These are phyloP conservation scores for Amanita exitialis DNA, from an alignment of 768 basidiomycete genomes.

Conservation along the genomic window DNA sequence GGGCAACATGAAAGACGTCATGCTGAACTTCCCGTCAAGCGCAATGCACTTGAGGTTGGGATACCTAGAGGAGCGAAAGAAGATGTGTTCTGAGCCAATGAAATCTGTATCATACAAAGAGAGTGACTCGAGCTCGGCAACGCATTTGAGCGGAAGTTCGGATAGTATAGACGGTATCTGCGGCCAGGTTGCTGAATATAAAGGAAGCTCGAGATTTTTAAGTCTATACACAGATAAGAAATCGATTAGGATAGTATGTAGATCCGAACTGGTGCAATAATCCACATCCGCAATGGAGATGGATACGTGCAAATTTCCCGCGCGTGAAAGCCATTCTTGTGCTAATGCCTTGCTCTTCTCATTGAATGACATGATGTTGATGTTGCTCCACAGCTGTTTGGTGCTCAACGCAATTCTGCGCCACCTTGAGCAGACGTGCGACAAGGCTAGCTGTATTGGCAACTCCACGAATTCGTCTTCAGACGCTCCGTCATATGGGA, in stretches of 20 bases:
- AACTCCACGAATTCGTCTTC: background rate
- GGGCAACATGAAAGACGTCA: too few relatives aligned
- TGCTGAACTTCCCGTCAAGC: too few relatives aligned
- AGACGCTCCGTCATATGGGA: background rate
- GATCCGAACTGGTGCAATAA: background rate
- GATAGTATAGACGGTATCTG: too few relatives aligned
- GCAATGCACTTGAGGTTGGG: too few relatives aligned
- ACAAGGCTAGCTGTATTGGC: background rate
- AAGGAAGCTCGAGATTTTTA: too few relatives aligned
- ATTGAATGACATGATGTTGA: background rate
- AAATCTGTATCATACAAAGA: too few relatives aligned
- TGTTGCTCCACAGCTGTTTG: background rate
- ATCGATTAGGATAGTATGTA: background rate
- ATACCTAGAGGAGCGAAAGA: too few relatives aligned
- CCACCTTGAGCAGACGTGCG: background rate
- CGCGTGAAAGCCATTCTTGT: background rate
- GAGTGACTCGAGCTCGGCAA: too few relatives aligned
- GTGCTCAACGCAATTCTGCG: background rate
- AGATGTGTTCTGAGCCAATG: too few relatives aligned
- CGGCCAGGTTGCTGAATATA: too few relatives aligned
- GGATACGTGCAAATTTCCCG: background rate
- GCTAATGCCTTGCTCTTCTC: background rate
- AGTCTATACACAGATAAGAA: too few relatives aligned
- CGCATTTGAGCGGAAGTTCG: too few relatives aligned
- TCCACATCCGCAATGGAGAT: background rate